Conservation (phyloP, 2,329 filamentous ascomycete genomes). For the Ophiostoma tasmaniense region DNA sequence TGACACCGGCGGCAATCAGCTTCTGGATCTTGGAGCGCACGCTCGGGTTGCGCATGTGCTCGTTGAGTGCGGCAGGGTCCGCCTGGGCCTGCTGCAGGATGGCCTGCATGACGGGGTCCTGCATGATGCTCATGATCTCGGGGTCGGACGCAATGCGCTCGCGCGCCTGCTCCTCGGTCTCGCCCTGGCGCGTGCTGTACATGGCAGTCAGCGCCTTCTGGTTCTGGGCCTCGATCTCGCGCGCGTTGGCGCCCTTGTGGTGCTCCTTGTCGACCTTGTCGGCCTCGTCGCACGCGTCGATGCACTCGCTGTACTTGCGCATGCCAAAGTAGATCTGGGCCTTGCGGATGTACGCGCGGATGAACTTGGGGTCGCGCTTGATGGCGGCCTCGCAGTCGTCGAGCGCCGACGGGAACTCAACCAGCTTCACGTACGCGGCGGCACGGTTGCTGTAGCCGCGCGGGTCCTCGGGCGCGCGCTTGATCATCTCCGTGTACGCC, state of each 20-base stretch:
- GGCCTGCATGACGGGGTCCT: slow-evolving; percentile 95
- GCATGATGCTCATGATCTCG: slow-evolving; percentile 87
- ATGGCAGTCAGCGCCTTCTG: slow-evolving; percentile 87
- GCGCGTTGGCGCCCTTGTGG: slow-evolving; percentile 64
- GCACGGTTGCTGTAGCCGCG: slow-evolving; percentile 96
- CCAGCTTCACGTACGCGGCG: slow-evolving; percentile 91
- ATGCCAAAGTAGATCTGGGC: slow-evolving; percentile 93
- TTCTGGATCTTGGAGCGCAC: slow-evolving; percentile 90
- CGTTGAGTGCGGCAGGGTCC: slow-evolving; percentile 83
- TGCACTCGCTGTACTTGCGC: slow-evolving; percentile 93
- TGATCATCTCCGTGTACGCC: slow-evolving; percentile 93
- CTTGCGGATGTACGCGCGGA: slow-evolving; percentile 93
- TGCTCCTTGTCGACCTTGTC: slow-evolving; percentile 62
- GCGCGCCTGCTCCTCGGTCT: slow-evolving; percentile 92
- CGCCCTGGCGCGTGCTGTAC: slow-evolving; percentile 83
- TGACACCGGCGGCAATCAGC: slow-evolving; percentile 85
- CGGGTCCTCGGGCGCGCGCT: slow-evolving; percentile 85
- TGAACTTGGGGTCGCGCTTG: slow-evolving; percentile 83
- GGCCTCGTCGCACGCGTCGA: slow-evolving; percentile 82
- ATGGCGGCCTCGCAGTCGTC: slow-evolving; percentile 89
- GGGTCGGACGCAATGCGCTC: slow-evolving; percentile 85
- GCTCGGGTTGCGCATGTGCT: slow-evolving; percentile 91
- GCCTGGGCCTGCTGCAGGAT: slow-evolving; percentile 95
- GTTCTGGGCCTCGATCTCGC: slow-evolving; percentile 89
- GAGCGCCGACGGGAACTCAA: slow-evolving; percentile 88